Evolutionary conservation across 306 rosid genomes (phyloP), one percentile per base, ranked within the genome.

Genomic region (Corylus heterophylla): DNA sequence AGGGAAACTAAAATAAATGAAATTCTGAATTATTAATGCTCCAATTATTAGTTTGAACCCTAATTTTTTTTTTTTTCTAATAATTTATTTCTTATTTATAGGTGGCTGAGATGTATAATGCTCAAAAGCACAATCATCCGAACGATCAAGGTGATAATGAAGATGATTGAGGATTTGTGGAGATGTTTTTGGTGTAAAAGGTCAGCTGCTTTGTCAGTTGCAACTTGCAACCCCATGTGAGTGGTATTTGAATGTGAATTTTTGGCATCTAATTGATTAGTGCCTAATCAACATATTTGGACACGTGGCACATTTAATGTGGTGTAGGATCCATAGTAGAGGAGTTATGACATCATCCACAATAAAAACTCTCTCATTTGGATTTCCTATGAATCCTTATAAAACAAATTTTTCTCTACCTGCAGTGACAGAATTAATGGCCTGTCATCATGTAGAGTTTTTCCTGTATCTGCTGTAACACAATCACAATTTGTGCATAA

Each of bases 101-200:
- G 99, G 92, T 96, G 70, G 98, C 98, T 78, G 97, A 96, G 37
- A 83, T 96, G 99, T 96, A 89, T 75, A 74, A 74, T 56, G 93
- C 96, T 71, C 97, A 95, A 84, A 89, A 89, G 18, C 91, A 79
- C 86, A 92, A 77, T 80, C 90, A 76, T 5, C 74, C 73, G 0
- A 89, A 86, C 81, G 87, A 89, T 75, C 87, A 81, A 86, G 90
- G 82, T 74, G 96, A 88, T 51, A 64, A 84, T 22, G 93, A 91
- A 81, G 97, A 90, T 51, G 92, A 89, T 78, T 91, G 86, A 91
- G 74, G 78, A 58, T 67, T 20, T 54, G 12, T 52, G 67, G 80
- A 44, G 86, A 80, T 37, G 58, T 17, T 77, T 68, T 44, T 22
- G 52, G 17, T n/a, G 7, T 64, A 45, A 59, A 81, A 85, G 68